phyloP scores from a whole-genome alignment of 345 rosid genomes.

The Eucalyptus coolabah region DNA sequence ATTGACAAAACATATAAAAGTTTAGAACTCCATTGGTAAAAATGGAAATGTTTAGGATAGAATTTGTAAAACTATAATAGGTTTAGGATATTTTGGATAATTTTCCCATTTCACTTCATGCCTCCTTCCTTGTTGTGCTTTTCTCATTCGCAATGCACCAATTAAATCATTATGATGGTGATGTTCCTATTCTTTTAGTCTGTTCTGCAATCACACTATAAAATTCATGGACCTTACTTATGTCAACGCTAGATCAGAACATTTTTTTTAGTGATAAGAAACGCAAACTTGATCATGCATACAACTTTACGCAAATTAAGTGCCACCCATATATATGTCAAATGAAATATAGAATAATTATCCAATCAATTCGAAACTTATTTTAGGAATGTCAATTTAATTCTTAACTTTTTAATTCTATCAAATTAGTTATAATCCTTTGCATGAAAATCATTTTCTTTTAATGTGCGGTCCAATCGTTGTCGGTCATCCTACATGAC shows the following conservation, averaged over 20 bases:
- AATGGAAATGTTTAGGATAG: too few species aligned
- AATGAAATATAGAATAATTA: neutral
- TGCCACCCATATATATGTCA: neutral
- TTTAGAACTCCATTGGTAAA: too few species aligned
- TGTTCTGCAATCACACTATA: neutral
- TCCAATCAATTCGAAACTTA: neutral
- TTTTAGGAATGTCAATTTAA: accelerated
- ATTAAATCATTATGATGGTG: neutral
- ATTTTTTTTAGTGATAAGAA: neutral
- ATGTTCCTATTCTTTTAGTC: neutral
- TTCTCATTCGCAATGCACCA: neutral
- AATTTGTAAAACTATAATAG: too few species aligned
- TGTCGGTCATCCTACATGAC: neutral
- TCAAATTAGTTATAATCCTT: neutral
- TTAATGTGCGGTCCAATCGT: accelerated
- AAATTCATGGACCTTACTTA: neutral
- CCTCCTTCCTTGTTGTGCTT: neutral
- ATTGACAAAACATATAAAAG: too few species aligned
- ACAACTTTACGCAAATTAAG: neutral
- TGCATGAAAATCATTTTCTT: neutral
- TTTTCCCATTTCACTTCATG: neutral
- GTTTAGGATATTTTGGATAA: too few species aligned
- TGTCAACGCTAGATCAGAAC: neutral
- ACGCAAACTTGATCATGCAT: neutral
- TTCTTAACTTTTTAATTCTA: neutral